These are phyloP conservation scores for Nepenthes alata DNA, from an alignment of 179 eudicot genomes.

Conservation along the genomic window DNA sequence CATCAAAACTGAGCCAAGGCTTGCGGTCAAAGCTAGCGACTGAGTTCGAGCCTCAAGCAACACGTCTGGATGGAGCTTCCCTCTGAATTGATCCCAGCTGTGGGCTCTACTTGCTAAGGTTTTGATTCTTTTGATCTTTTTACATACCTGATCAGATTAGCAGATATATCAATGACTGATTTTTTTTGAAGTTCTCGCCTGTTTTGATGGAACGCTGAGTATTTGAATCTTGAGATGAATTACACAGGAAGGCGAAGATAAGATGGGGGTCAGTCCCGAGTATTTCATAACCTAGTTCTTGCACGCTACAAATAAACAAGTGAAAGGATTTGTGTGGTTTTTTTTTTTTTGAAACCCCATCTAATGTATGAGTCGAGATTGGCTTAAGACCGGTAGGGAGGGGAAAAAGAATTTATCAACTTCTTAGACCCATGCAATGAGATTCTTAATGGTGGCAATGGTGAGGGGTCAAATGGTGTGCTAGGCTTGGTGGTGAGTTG, in stretches of 20 bases:
- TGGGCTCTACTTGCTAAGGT: conserved; percentile 29
- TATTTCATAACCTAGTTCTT: too few species aligned
- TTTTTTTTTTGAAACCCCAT: background rate
- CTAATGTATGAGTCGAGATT: too few species aligned
- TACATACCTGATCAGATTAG: conserved; percentile 16
- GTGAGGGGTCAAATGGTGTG: too few species aligned
- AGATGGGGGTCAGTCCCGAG: too few species aligned
- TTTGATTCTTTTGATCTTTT: conserved; percentile 19
- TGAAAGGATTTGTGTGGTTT: too few species aligned
- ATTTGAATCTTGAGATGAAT: conserved; percentile 1
- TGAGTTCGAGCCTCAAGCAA: conserved; percentile 23
- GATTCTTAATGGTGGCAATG: too few species aligned
- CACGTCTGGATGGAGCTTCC: conserved; percentile 27
- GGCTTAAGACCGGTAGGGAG: too few species aligned
- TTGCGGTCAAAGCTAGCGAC: conserved; percentile 24
- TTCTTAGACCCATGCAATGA: too few species aligned
- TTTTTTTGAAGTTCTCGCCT: conserved; percentile 8
- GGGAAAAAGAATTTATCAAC: too few species aligned
- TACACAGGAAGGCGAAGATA: too few species aligned
- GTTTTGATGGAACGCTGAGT: conserved; percentile 17
- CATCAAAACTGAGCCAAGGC: conserved; percentile 35
- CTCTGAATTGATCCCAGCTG: conserved; percentile 28
- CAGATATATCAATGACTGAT: conserved; percentile 17
- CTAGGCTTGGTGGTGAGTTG: too few species aligned
- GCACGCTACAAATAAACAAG: too few species aligned